Percentiles rank a stretch among this genome's conserved stretches.
Evolutionary conservation across 2,329 filamentous ascomycete species (phyloP).

Genomic region (Sordariomycetes sp.): DNA sequence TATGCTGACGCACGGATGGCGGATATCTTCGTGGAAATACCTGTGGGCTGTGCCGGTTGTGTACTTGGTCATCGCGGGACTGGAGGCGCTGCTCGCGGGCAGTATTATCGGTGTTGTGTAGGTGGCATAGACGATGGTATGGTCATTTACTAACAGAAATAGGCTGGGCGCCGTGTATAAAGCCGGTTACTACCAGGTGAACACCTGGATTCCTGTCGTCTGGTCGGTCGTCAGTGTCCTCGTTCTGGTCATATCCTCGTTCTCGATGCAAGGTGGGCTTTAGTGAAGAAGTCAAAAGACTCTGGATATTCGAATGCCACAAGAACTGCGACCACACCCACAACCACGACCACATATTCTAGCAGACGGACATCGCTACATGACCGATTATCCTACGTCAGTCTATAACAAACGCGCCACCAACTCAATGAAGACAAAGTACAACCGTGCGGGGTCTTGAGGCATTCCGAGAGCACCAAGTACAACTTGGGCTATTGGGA

Average conservation of each 20-base stretch:
- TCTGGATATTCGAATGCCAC: no score
- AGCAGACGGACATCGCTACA: no score
- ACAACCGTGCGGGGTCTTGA: no score
- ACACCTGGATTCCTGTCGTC: constrained; percentile 85
- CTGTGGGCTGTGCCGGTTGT: constrained; percentile 66
- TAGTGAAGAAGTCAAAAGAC: constrained; percentile 34
- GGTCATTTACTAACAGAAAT: constrained; percentile 10
- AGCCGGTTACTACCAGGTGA: constrained; percentile 80
- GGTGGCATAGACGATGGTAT: constrained; percentile 21
- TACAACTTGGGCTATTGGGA: no score
- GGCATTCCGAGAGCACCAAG: no score
- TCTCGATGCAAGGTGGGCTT: constrained; percentile 84
- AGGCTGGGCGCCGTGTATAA: constrained; percentile 75
- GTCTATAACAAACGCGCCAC: no score
- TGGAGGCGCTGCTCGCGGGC: constrained; percentile 72
- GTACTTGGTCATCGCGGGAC: constrained; percentile 61
- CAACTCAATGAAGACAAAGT: no score
- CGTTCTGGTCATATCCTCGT: constrained; percentile 76
- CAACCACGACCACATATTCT: no score
- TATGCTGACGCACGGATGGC: constrained; percentile 58
- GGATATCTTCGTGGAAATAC: constrained; percentile 45
- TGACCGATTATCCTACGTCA: no score
- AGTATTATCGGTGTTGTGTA: constrained; percentile 75
- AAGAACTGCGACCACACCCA: no score
- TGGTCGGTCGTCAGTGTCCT: constrained; percentile 82